Evolutionary conservation across 2,329 filamentous ascomycete genomes (phyloP).

Genomic region (Aspergillus intermedius): DNA sequence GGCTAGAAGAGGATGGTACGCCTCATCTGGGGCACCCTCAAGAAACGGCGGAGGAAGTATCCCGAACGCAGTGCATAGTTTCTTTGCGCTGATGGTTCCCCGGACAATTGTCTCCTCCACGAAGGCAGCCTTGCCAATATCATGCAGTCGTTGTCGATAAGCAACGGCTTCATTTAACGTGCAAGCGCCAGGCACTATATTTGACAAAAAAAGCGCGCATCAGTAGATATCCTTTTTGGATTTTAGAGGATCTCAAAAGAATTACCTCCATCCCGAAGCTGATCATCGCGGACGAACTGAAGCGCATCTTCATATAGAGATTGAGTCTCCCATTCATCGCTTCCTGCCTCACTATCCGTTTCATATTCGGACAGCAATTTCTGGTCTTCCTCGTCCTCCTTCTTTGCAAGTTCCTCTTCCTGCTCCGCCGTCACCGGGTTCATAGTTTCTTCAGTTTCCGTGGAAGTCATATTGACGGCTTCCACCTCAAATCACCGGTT

Average conservation of each 20-base stretch:
- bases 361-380: slow-evolving; percentile 30
- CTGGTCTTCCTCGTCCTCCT: slow-evolving; percentile 23
- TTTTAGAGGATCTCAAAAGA: slow-evolving; percentile 8
- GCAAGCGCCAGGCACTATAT: slow-evolving; percentile 48
- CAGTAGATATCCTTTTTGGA: not conserved
- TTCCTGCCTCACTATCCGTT: slow-evolving; percentile 29
- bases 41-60: slow-evolving; percentile 68
- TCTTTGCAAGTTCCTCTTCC: slow-evolving; percentile 21
- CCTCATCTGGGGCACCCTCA: slow-evolving; percentile 64
- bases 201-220: not conserved
- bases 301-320: slow-evolving; percentile 59
- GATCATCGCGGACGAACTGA: slow-evolving; percentile 51
- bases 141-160: slow-evolving; percentile 65
- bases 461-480: slow-evolving; percentile 23
- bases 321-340: slow-evolving; percentile 54
- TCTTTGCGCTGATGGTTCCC: slow-evolving; percentile 67
- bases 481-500: slow-evolving; percentile 31
- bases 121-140: slow-evolving; percentile 72
- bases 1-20: slow-evolving; percentile 68
- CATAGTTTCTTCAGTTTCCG: slow-evolving; percentile 18
- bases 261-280: slow-evolving; percentile 39
- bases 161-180: slow-evolving; percentile 62
- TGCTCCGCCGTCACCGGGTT: slow-evolving; percentile 21
- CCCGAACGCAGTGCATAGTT: slow-evolving; percentile 79
- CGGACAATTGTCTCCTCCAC: slow-evolving; percentile 64